Base-by-base conservation (phyloP, 805 yeast genomes). In the Wickerhamiella musiphila region DNA sequence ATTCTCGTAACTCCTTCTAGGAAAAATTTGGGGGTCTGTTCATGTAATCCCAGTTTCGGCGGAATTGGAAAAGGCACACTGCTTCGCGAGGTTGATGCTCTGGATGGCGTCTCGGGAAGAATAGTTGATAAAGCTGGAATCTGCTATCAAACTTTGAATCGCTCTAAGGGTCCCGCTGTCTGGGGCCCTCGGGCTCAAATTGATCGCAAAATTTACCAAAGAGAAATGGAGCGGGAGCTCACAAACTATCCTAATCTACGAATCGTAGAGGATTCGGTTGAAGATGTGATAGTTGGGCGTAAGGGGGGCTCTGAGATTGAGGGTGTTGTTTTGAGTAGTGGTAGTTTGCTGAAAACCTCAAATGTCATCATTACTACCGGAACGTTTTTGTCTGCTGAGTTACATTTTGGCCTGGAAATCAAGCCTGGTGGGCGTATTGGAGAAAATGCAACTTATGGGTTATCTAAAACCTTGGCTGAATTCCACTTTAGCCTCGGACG, bases 151-250 rank as follows among this genome's bases (percentile, higher is more conserved):
- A 73, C 81, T 39, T 60, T 90, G 40, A 90, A 90, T 51, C 63
- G 74, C 28, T 76, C 93, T 2, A 68, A 82, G 41, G 98, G 98
- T 2, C 78, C 93, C 0, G 98, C 98, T 0, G 96, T 86, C 2
- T 93, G 95, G 81, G 96, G 98, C 0, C 95, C 94, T 6, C 58
- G 99, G 37, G 94, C 94, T 1, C 98, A 90, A 56, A 86, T 90
- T 19, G 98, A 90, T 53, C 61, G 99, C 41, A 59, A 68, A 28
- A 63, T 86, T 2, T 90, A 90, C 51, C 57, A 76, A 44, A 47
- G 51, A 11, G 83, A 78, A 46, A 83, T 90, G 95, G 93, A 79
- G 48, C 45, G 54, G 3, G 73, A 62, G 35, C 59, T 90, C 15
- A 49, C 54, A 25, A 51, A 56, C 38, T 57, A 55, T 34, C 57